These are phyloP conservation scores for Aspergillus hiratsukae DNA, from an alignment of 2,329 filamentous ascomycete genomes.

Conservation along the genomic window DNA sequence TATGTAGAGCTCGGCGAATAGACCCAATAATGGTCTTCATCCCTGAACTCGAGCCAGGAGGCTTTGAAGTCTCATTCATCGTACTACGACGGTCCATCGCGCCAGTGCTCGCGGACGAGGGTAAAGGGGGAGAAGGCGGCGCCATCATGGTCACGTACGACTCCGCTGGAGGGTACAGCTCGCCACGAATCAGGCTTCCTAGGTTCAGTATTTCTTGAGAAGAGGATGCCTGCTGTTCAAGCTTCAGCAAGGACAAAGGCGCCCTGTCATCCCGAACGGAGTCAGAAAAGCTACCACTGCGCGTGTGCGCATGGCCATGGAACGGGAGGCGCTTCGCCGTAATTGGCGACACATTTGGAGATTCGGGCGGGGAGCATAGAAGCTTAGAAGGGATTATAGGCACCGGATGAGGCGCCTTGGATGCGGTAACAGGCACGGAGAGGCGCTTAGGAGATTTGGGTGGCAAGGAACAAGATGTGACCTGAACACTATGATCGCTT, in stretches of 20 bases:
- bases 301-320: conserved; percentile 61
- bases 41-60: conserved; percentile 49
- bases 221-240: conserved; percentile 40
- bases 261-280: conserved; percentile 67
- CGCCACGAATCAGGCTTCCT: conserved; percentile 82
- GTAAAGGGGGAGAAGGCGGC: conserved; percentile 44
- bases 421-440: conserved; percentile 28
- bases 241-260: conserved; percentile 47
- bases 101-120: conserved; percentile 22
- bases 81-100: conserved; percentile 27
- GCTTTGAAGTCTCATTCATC: conserved; percentile 23
- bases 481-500: conserved; percentile 53
- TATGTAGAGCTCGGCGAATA: conserved; percentile 76
- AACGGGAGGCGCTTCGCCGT: conserved; percentile 44
- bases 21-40: conserved; percentile 85
- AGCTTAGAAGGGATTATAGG: conserved; percentile 32
- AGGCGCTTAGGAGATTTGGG: conserved; percentile 41
- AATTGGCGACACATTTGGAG: conserved; percentile 27
- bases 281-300: conserved; percentile 83
- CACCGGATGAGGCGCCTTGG: conserved; percentile 40
- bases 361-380: conserved; percentile 24
- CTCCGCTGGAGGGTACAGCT: conserved; percentile 75
- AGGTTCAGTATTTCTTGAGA: conserved; percentile 64
- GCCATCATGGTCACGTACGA: conserved; percentile 69
- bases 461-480: conserved; percentile 58